Evolutionary conservation across 345 rosid genomes (phyloP), one percentile per base, ranked within the genome.

Genomic region (Capsella bursapastoris): DNA sequence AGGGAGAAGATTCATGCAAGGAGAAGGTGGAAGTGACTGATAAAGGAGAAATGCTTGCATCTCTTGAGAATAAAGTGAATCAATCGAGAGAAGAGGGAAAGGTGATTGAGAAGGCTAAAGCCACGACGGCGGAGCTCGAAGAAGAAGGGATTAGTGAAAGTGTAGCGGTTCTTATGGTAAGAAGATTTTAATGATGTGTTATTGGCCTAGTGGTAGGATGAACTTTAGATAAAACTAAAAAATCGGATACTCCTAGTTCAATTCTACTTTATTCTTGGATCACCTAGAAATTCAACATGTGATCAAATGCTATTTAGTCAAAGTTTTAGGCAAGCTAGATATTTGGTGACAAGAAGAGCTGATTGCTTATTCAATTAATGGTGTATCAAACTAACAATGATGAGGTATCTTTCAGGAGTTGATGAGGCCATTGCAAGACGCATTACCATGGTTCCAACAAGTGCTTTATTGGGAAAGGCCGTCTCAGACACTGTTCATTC

Each of bases 121-220:
- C 94, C 48, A 82, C 94, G 0, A 75, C 84, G 2, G 79, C 84
- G 32, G 86, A 63, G 18, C 74, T 89, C 61, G 88, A 86, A 80
- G 99, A 89, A 70, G 97, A 90, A 75, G 97, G 99, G 44, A 79
- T 92, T 48, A 73, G 86, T 50, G 87, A 85, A 78, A 89, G 86
- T 62, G 88, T 76, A 18, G 50, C 76, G 4, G 74, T 92, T 80
- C 89, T 95, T 55, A 71, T 84, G 87, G 99, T 90, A 83, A 79
- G 79, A 64, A 63, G 1, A 16, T 53, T 37, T 12, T 62, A 10
- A 2, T 55, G 25, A 56, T 47, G 5, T 1, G 22, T 38, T 1
- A 14, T 38, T 61, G 27, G 7, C 28, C 25, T 70, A 71, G 49
- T 59, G 15, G 6, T 28, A 48, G 32, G 43, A n/a, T 25, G 66